Evolutionary conservation across 1,284 basidiomycete genomes (phyloP).

Genomic region (Sporisorium sorghi): DNA sequence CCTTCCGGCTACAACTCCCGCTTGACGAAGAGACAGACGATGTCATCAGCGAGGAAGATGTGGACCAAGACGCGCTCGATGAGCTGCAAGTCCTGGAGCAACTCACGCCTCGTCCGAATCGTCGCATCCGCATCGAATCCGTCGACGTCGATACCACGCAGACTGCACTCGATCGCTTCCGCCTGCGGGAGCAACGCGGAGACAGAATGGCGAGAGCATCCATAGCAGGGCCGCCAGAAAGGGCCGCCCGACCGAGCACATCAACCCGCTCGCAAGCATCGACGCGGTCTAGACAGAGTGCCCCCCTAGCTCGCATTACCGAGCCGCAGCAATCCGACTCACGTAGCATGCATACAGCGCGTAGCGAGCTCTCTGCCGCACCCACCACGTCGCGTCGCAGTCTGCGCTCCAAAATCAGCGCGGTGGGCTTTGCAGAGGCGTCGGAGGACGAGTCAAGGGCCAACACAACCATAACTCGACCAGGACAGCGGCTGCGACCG

Average conservation of each 20-base stretch:
- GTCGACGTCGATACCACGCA: constrained; percentile 27
- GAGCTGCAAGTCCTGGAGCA: constrained; percentile 34
- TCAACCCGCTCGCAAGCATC: constrained; percentile 11
- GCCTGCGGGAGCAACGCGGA: constrained; percentile 13
- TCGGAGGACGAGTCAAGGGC: constrained; percentile 7
- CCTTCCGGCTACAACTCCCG: background rate
- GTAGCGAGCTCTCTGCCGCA: constrained; percentile 15
- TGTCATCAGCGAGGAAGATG: constrained; percentile 13
- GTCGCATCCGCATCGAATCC: constrained; percentile 12
- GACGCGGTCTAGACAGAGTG: constrained; percentile 23
- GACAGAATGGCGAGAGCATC: constrained; percentile 19
- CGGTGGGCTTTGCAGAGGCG: constrained; percentile 4
- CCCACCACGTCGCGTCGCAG: constrained; percentile 9
- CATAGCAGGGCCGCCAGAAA: constrained; percentile 17
- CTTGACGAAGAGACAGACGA: constrained; percentile 7
- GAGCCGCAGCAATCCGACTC: constrained; percentile 13
- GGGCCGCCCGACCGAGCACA: background rate
- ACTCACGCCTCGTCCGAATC: constrained; percentile 28
- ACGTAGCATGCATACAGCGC: constrained; percentile 23
- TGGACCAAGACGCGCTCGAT: constrained; percentile 30
- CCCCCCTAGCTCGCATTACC: constrained; percentile 11
- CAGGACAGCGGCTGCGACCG: constrained; percentile 44
- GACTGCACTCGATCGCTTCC: constrained; percentile 35
- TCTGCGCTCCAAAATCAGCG: background rate
- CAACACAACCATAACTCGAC: constrained; percentile 35